phyloP scores from a whole-genome alignment of 2,329 filamentous ascomycete species.

The Hypocrella siamensis region DNA sequence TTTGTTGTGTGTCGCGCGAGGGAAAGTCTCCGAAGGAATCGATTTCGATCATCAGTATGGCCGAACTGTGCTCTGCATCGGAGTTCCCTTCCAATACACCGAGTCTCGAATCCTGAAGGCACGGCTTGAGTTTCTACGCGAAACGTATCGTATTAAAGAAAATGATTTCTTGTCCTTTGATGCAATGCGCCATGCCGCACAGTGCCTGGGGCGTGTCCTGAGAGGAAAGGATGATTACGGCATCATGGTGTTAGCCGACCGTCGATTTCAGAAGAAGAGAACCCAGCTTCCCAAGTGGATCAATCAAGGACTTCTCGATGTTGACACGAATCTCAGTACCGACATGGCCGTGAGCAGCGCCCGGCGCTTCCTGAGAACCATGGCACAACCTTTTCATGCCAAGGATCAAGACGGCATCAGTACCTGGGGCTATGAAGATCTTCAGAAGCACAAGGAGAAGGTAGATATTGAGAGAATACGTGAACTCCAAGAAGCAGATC shows the following conservation, averaged over 20 bases:
- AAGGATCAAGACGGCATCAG: conserved; percentile 84
- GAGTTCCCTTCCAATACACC: conserved; percentile 96
- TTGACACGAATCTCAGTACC: conserved; percentile 79
- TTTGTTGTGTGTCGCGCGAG: conserved; percentile 84
- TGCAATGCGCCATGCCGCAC: conserved; percentile 96
- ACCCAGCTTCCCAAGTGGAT: conserved; percentile 94
- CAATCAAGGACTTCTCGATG: conserved; percentile 68
- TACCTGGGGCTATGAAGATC: conserved; percentile 72
- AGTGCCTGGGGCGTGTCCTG: conserved; percentile 87
- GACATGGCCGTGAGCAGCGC: conserved; percentile 88
- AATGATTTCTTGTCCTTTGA: conserved; percentile 98
- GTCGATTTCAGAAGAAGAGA: conserved; percentile 83
- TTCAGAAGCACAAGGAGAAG: conserved; percentile 65
- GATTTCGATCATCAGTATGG: conserved; percentile 99
- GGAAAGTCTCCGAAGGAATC: conserved; percentile 94
- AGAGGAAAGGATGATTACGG: conserved; percentile 97
- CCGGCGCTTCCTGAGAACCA: conserved; percentile 75
- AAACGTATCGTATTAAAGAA: conserved; percentile 91
- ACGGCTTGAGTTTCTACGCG: conserved; percentile 84
- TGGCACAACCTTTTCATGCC: conserved; percentile 78
- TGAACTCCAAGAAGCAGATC: conserved; percentile 35
- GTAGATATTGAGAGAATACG: conserved; percentile 51
- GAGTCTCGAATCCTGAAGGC: conserved; percentile 95
- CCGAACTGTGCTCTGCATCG: conserved; percentile 87
- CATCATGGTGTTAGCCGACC: conserved; percentile 97